These are phyloP conservation scores for Fraxinus baroniana DNA, from an alignment of 305 asterid genomes.

Conservation along the genomic window DNA sequence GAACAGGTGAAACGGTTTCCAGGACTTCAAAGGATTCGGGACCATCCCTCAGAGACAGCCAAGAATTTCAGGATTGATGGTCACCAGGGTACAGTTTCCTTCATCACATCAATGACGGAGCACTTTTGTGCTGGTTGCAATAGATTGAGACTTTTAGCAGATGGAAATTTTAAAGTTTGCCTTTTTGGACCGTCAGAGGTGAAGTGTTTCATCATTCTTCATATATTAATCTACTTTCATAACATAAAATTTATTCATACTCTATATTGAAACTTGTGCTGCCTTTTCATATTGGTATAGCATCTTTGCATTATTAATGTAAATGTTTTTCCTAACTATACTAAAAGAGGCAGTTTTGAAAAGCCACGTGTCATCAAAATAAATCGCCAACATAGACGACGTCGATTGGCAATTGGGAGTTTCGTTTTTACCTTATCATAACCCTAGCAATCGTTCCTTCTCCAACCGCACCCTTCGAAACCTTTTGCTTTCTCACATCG, in stretches of 20 bases:
- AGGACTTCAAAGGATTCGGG: conserved; percentile 72
- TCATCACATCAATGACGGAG: conserved; percentile 50
- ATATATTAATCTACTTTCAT: neutral
- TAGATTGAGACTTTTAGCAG: conserved; percentile 83
- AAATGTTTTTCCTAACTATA: too few species aligned
- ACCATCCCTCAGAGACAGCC: conserved; percentile 89
- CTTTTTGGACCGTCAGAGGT: conserved; percentile 98
- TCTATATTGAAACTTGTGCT: neutral
- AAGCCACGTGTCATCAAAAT: too few species aligned
- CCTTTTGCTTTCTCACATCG: too few species aligned
- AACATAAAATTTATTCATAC: neutral
- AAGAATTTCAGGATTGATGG: conserved; percentile 86
- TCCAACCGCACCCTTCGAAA: too few species aligned
- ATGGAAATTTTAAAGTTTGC: conserved; percentile 96
- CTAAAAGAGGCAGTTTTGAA: too few species aligned
- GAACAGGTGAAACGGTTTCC: conserved; percentile 71
- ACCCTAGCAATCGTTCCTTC: too few species aligned
- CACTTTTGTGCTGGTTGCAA: conserved; percentile 96
- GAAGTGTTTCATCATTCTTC: conserved; percentile 16
- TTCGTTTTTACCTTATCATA: too few species aligned
- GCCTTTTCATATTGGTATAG: neutral
- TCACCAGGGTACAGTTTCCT: conserved; percentile 82
- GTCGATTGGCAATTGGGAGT: too few species aligned
- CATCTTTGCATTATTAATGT: too few species aligned
- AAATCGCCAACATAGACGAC: too few species aligned